A percentile compares a stretch with the other conserved stretches of the same genome.
Conservation (phyloP, 148 eudicot species). For the Dysphania ambrosioides region DNA sequence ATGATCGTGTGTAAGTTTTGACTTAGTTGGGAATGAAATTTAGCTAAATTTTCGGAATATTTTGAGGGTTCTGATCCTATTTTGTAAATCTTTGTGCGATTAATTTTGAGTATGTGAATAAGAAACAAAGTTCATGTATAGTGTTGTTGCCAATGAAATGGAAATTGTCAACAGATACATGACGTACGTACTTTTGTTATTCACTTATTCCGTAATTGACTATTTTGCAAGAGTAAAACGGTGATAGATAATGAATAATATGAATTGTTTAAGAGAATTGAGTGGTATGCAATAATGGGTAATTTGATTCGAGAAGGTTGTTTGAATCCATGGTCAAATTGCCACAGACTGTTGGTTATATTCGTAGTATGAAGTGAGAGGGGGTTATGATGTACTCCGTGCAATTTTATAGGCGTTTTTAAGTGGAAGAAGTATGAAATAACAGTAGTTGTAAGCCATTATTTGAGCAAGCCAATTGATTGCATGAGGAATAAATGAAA, state of each 20-base stretch:
- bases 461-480: not conserved
- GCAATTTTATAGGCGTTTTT: not conserved
- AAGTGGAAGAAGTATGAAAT: not conserved
- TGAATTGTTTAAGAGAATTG: not conserved
- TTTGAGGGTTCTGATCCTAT: not conserved
- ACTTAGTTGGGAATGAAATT: not conserved
- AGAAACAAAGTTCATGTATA: not conserved
- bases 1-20: not conserved
- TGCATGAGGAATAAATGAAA: not conserved
- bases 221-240: not conserved
- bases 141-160: not conserved
- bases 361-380: not conserved
- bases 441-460: not conserved
- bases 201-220: not conserved
- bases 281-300: too few species aligned
- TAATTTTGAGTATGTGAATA: not conserved
- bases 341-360: not conserved
- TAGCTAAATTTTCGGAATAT: not conserved
- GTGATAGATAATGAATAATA: not conserved
- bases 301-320: too few species aligned
- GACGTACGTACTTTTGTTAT: too few species aligned
- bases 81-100: not conserved
- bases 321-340: too few species aligned
- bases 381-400: not conserved
- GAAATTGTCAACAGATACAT: not conserved